A percentile compares a stretch with the other conserved stretches of the same genome.
Evolutionary conservation across 1,139 yeast genomes (phyloP).

Genomic region (Lodderomyces orthopsilosis): DNA sequence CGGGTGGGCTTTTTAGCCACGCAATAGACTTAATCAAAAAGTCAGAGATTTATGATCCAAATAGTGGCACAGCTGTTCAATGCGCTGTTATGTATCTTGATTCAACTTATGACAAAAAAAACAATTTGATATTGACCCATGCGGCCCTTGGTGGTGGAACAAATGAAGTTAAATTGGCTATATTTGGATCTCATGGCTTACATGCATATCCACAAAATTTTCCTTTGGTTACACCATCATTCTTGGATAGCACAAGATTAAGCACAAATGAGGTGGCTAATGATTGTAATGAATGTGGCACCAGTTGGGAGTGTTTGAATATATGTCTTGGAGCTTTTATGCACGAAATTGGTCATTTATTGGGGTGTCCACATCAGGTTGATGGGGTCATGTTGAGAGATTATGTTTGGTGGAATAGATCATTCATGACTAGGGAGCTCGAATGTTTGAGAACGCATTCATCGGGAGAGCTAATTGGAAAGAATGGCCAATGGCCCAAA

Average conservation of each 20-base stretch:
- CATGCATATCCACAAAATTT: conserved; percentile 85
- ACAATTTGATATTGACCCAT: conserved; percentile 70
- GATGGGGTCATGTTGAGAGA: conserved; percentile 89
- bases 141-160: conserved; percentile 95
- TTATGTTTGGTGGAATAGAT: conserved; percentile 74
- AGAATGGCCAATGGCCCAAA: conserved; percentile 54
- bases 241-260: conserved; percentile 67
- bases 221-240: conserved; percentile 66
- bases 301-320: conserved; percentile 87
- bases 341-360: conserved; percentile 90
- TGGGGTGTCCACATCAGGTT: conserved; percentile 92
- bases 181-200: conserved; percentile 90
- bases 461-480: conserved; percentile 38
- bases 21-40: conserved; percentile 67
- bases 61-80: conserved; percentile 50
- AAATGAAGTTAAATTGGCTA: conserved; percentile 68
- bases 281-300: conserved; percentile 79
- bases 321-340: conserved; percentile 89
- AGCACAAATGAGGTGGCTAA: conserved; percentile 76
- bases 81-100: conserved; percentile 87
- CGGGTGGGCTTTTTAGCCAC: conserved; percentile 74
- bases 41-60: conserved; percentile 22
- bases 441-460: conserved; percentile 52
- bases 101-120: conserved; percentile 70
- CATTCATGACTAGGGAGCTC: conserved; percentile 73